A percentile compares a stretch with the other conserved stretches of the same genome.
phyloP scores from a whole-genome alignment of 306 rosid genomes.

The Hippophae tibetana region DNA sequence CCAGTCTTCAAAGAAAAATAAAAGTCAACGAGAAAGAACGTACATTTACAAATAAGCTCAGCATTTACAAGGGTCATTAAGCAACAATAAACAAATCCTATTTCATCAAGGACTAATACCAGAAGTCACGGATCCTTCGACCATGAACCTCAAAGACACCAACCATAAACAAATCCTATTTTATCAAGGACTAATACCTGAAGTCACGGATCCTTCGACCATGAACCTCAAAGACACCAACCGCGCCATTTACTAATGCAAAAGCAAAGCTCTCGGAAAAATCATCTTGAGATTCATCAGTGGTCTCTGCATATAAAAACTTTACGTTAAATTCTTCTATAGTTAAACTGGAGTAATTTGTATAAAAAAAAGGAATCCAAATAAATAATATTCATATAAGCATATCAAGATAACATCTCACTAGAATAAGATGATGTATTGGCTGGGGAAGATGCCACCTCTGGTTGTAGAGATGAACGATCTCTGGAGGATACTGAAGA shows the following conservation, averaged over 20 bases:
- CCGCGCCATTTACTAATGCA: slow-evolving; percentile 91
- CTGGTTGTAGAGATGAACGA: slow-evolving; percentile 28
- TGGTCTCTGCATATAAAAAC: slow-evolving; percentile 41
- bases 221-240: slow-evolving; percentile 95
- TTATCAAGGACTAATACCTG: slow-evolving; percentile 46
- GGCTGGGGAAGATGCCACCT: slow-evolving; percentile 38
- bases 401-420: slow-evolving; percentile 37
- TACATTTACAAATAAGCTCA: neutral
- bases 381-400: slow-evolving; percentile 15
- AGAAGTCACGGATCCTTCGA: slow-evolving; percentile 89
- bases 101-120: slow-evolving; percentile 36
- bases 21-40: neutral
- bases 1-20: neutral
- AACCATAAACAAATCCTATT: slow-evolving; percentile 20
- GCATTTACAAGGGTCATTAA: neutral
- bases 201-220: slow-evolving; percentile 94
- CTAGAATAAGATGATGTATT: slow-evolving; percentile 51
- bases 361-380: neutral
- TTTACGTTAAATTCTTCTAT: slow-evolving; percentile 12
- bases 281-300: slow-evolving; percentile 78
- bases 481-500: slow-evolving; percentile 33
- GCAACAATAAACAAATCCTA: neutral
- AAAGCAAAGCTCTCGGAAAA: slow-evolving; percentile 91
- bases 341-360: slow-evolving; percentile 16
- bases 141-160: slow-evolving; percentile 98